Base-by-base conservation (phyloP, 2,329 filamentous ascomycete species). In the Penicillium olsonii region DNA sequence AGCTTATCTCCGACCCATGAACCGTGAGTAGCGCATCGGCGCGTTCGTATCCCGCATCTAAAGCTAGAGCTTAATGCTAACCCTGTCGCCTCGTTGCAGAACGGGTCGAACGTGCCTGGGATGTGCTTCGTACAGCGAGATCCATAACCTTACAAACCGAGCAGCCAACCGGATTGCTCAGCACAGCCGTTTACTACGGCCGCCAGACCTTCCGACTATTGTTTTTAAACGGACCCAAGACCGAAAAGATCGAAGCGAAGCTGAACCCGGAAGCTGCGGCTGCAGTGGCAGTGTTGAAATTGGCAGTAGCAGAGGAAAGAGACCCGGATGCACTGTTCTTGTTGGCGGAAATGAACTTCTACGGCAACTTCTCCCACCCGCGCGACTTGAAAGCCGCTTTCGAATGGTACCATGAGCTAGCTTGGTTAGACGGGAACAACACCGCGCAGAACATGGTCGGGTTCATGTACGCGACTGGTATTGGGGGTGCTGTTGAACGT, bases 361-460 rank as follows among this genome's bases (percentile, higher is more conserved):
- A 94, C 64, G 94, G 94, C 67, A 96, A 97, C 71, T 95, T 87
- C 71, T 88, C 89, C 18, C 82, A 96, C 64, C 92, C 92, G 2
- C 82, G 87, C 56, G 85, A 96, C 67, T 90, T 96, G 60, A 78
- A 82, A 26, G 79, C 83, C 40, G 90, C 94, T 0, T 96, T 95
- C 67, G 78, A 82, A 57, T 82, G 90, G 74, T 99, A 97, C 71
- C 78, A 88, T 54, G 79, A 85, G 53, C 80, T 99, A 45, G 90
- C 92, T 2, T 79, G 80, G 15, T 69, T 86, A 51, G 82, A 87
- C 57, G 94, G 92, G 37, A 97, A 99, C 70, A 87, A 84, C 57
- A 95, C 92, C 11, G 94, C 94, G 1, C 90, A 97, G 69, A 87
- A 95, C 71, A 96, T 99, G 92, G 69, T 97, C 39, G 94, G 90